Evolutionary conservation across 139 green algal genomes (phyloP).

Genomic region (Chlamydomonas sp.): DNA sequence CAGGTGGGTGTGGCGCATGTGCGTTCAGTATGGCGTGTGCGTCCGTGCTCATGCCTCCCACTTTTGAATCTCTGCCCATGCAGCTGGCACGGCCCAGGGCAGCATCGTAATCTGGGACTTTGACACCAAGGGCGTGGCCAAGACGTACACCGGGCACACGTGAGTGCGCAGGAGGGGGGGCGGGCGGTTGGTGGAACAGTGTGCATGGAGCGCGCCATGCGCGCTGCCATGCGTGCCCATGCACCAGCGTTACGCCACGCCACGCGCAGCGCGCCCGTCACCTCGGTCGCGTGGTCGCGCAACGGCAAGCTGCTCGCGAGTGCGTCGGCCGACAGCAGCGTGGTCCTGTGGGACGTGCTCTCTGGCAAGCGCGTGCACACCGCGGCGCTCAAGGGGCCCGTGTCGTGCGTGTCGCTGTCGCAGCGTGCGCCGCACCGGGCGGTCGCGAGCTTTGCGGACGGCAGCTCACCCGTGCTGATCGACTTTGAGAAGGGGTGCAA

Average conservation of each 20-base stretch:
- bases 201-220: too few species aligned
- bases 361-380: constrained; percentile 17
- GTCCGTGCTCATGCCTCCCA: not conserved
- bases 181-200: too few species aligned
- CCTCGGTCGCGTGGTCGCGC: constrained; percentile 60
- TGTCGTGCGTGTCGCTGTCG: constrained; percentile 24
- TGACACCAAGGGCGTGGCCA: constrained; percentile 63
- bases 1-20: constrained; percentile 35
- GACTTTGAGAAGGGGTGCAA: constrained; percentile 25
- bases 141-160: constrained; percentile 31
- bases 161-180: too few species aligned
- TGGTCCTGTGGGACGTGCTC: constrained; percentile 65
- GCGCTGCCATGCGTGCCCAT: not conserved
- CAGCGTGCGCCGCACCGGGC: constrained; percentile 14
- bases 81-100: constrained; percentile 69
- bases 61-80: constrained; percentile 4
- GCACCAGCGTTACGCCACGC: not conserved
- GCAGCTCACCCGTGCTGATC: constrained; percentile 37
- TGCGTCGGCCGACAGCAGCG: constrained; percentile 32
- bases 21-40: constrained; percentile 13
- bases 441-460: constrained; percentile 37
- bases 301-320: constrained; percentile 57
- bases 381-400: not conserved
- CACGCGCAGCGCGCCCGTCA: constrained; percentile 34
- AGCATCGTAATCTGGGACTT: constrained; percentile 79